These are phyloP conservation scores for Pleurotus platypus DNA, from an alignment of 768 basidiomycete species.

Conservation along the genomic window DNA sequence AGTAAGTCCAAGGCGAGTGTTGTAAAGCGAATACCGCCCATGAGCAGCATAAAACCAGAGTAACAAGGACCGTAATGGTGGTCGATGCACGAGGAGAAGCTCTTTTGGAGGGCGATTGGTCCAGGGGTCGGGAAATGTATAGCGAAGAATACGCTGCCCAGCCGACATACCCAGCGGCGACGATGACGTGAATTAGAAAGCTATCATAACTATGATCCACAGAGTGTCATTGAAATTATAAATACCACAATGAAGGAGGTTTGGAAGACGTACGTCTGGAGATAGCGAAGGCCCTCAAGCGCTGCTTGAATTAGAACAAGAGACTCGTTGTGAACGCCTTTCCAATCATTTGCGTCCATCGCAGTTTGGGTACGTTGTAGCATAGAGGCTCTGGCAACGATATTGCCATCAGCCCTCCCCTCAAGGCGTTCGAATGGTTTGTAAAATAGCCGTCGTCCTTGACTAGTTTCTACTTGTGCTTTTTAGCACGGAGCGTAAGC, in stretches of 20 bases:
- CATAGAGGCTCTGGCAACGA: constrained; percentile 27
- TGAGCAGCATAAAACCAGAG: constrained; percentile 27
- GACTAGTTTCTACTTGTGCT: constrained; percentile 51
- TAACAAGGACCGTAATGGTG: constrained; percentile 17
- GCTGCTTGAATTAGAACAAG: constrained; percentile 47
- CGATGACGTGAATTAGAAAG: constrained; percentile 63
- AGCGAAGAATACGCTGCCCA: constrained; percentile 71
- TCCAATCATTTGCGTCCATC: constrained; percentile 40
- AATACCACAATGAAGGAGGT: too few relatives aligned
- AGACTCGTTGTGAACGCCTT: constrained; percentile 44
- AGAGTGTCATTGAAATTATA: too few relatives aligned
- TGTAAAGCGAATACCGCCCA: constrained; percentile 57
- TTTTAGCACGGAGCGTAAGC: not conserved
- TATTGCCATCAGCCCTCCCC: constrained; percentile 17
- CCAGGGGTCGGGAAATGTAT: constrained; percentile 47
- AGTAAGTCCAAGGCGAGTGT: constrained; percentile 66
- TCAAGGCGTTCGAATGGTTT: constrained; percentile 55
- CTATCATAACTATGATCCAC: constrained; percentile 47
- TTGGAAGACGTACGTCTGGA: constrained; percentile 54
- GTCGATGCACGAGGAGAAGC: not conserved
- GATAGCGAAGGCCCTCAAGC: constrained; percentile 66
- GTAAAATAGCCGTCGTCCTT: constrained; percentile 54
- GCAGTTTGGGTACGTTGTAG: constrained; percentile 41
- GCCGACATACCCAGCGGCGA: constrained; percentile 68
- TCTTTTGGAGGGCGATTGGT: constrained; percentile 8